Evolutionary conservation across 2,329 filamentous ascomycete species (phyloP).

Genomic region (Fusarium goolgardi): DNA sequence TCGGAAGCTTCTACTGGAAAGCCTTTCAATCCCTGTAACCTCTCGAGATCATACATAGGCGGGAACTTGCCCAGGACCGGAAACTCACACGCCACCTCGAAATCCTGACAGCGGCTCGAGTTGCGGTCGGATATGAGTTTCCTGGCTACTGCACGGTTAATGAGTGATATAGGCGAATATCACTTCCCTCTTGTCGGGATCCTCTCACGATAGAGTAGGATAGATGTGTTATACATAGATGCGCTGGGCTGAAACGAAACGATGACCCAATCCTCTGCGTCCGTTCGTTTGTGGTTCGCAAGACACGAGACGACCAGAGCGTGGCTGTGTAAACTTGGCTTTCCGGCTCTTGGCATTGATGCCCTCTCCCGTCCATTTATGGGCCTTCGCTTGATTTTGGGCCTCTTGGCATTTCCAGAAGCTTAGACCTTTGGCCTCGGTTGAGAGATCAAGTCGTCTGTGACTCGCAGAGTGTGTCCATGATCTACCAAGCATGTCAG

Average conservation of each 20-base stretch:
- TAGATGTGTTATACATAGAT: slow-evolving; percentile 5
- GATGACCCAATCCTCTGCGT: slow-evolving; percentile 17
- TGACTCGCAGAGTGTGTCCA: slow-evolving; percentile 22
- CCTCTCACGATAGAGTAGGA: background rate
- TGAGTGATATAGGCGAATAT: slow-evolving; percentile 12
- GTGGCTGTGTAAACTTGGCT: slow-evolving; percentile 41
- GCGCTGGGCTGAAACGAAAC: slow-evolving; percentile 27
- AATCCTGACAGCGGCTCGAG: slow-evolving; percentile 22
- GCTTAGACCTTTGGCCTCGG: slow-evolving; percentile 31
- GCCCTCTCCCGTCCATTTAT: slow-evolving; percentile 8
- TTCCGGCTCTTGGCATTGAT: slow-evolving; percentile 17
- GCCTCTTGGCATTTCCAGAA: slow-evolving; percentile 25
- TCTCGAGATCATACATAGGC: slow-evolving; percentile 2
- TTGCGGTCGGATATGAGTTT: slow-evolving; percentile 17
- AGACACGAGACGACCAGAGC: slow-evolving; percentile 35
- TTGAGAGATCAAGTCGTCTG: slow-evolving; percentile 2
- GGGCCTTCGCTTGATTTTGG: slow-evolving; percentile 16
- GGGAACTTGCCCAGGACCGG: slow-evolving; percentile 22
- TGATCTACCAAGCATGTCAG: slow-evolving; percentile 26
- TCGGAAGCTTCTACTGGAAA: slow-evolving; percentile 31
- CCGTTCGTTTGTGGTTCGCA: slow-evolving; percentile 31
- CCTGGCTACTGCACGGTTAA: slow-evolving; percentile 41
- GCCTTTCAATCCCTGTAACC: slow-evolving; percentile 30
- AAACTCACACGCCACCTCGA: slow-evolving; percentile 28
- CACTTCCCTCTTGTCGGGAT: background rate